A percentile compares a stretch with the other conserved stretches of the same genome.
phyloP scores from a whole-genome alignment of 2,329 filamentous ascomycete genomes.

The Rhynchosporium secalis region DNA sequence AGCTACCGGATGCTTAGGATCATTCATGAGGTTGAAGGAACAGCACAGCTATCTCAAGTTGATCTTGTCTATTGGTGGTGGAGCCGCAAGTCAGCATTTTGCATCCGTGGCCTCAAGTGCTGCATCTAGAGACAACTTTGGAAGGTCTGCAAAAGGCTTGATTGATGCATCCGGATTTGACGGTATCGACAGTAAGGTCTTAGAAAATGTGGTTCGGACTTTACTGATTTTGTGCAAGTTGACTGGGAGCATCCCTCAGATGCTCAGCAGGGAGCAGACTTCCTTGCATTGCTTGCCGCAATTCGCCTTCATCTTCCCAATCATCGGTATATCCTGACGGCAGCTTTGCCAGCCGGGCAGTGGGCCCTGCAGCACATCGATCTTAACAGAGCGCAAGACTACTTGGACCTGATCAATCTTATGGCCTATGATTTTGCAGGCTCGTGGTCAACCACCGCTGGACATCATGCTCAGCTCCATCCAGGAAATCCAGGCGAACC shows the following conservation, averaged over 20 bases:
- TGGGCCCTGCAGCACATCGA: conserved; percentile 70
- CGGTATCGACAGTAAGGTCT: conserved; percentile 69
- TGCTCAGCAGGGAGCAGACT: conserved; percentile 66
- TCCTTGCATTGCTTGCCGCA: conserved; percentile 65
- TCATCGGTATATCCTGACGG: conserved; percentile 68
- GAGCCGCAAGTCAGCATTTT: conserved; percentile 64
- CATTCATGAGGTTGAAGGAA: conserved; percentile 71
- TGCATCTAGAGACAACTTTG: conserved; percentile 66
- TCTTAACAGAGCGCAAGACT: conserved; percentile 58
- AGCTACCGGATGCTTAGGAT: conserved; percentile 68
- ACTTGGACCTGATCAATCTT: conserved; percentile 75
- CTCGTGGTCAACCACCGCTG: conserved; percentile 64
- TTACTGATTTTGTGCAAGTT: conserved; percentile 51
- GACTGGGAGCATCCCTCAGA: conserved; percentile 78
- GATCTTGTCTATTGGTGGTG: conserved; percentile 76
- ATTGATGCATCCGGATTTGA: conserved; percentile 71
- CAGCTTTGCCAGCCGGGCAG: conserved; percentile 68
- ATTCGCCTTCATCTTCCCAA: conserved; percentile 68
- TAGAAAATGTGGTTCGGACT: background rate
- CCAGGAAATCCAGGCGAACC: conserved; percentile 56
- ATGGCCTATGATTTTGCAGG: conserved; percentile 81
- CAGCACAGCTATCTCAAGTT: conserved; percentile 70
- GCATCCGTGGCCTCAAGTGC: conserved; percentile 64
- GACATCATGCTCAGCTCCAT: conserved; percentile 77
- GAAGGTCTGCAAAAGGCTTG: conserved; percentile 62